Base-by-base conservation (phyloP, 345 rosid species). In the Anastatica hierochuntica region DNA sequence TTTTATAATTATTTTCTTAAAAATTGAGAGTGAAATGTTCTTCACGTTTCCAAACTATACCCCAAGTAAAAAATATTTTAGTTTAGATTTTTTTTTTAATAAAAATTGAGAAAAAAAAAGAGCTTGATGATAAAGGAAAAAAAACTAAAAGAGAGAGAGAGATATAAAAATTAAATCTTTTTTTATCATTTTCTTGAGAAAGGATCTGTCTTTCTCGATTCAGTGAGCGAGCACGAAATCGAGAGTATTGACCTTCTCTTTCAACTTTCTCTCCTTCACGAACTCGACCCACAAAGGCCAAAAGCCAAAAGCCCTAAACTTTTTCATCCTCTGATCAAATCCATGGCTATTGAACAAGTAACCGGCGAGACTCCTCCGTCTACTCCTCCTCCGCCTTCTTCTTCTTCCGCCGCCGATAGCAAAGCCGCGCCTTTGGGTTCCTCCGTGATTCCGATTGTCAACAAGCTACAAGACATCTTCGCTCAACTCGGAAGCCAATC, bases 391-490 rank as follows among this genome's bases (percentile, higher is more conserved):
- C 59, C 80, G 2, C n/a, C 74, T 18, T 14, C 74, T 0, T n/a
- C 58, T 64, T 12, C 76, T 8, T 9, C 62, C 69, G 2, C 36
- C 36, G 10, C 55, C 43, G 4, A 24, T 6, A 31, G 1, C 56
- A 65, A 50, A 1, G 57, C 71, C 41, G 72, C 78, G 19, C 85
- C 94, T 4, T 69, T 94, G 9, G 99, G 99, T 20, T 66, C 87
- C 37, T 82, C 97, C 8, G 94, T 94, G 66, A 94, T 94, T 31
- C 99, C 99, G 18, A 74, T 88, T 24, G 97, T 85, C 12, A 94
- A 94, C 60, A 94, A 85, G 79, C 80, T 94, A 1, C 99, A 85
- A 51, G 99, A 94, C 66, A 94, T 94, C 53, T 85, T 94, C 62
- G 89, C 95, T 6, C 90, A 94, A 75, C 80, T 94, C 0, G 99